Base-by-base conservation (phyloP, 2,329 filamentous ascomycete species). In the Fonsecaea nubica region DNA sequence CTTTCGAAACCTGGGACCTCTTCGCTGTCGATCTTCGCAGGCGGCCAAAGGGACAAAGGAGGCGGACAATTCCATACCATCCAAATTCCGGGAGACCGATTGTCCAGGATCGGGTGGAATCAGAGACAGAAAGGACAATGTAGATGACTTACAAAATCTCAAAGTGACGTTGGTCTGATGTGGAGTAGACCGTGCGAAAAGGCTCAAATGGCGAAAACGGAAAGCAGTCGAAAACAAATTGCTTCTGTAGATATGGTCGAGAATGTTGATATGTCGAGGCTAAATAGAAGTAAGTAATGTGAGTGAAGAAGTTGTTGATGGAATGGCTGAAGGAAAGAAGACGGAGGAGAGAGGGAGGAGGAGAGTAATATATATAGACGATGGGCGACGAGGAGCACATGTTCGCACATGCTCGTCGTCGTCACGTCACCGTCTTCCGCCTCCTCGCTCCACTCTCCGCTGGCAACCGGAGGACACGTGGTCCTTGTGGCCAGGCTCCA, bases 341-440 rank as follows among this genome's bases (percentile, higher is more conserved):
- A 30, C 30, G 35, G 33, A 40, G n/a, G 30, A 21, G 53, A 8
- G 18, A 36, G 53, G 40, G 58, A 53, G 58, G 1, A n/a, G 15
- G 42, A 38, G 45, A 32, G 32, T 8, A 45, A n/a, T 53, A 53
- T 60, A 33, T 53, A 33, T 60, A 60, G 45, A n/a, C 32, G 32
- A n/a, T 18, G 32, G 40, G n/a, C 5, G 33, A 55, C 53, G 12
- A 55, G 33, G 53, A 55, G 58, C 58, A 60, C 45, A 60, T 60
- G 58, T 45, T 40, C 12, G 32, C 45, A 32, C 30, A 32, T 32
- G 30, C 30, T 32, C n/a, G 45, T 25, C 42, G 32, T 36, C 58
- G 15, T n/a, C n/a, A 13, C 25, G 32, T 38, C 32, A 36, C 42
- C 33, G 30, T 32, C 30, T 32, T 32, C 30, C 30, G 30, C 30